Evolutionary conservation across 176 grass and related monocot genomes (phyloP).

Genomic region (Saccharum officinarum): DNA sequence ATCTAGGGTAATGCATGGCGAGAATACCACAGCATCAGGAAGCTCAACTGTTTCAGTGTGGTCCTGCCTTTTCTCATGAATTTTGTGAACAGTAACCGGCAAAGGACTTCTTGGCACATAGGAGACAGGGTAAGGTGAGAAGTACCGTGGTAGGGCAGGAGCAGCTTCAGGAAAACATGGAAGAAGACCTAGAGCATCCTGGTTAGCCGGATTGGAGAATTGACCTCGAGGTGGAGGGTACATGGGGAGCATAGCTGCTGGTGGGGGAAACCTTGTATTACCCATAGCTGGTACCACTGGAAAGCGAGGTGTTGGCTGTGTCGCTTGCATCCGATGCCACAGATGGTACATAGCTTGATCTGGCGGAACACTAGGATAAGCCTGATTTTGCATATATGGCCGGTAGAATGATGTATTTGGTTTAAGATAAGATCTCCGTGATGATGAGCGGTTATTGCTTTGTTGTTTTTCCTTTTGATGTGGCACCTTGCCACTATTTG

Average conservation of each 20-base stretch:
- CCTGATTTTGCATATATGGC: constrained; percentile 48
- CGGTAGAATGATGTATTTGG: constrained; percentile 40
- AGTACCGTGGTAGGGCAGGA: constrained; percentile 32
- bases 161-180: constrained; percentile 41
- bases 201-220: constrained; percentile 17
- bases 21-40: constrained; percentile 30
- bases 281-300: constrained; percentile 22
- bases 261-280: constrained; percentile 45
- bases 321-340: constrained; percentile 56
- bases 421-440: constrained; percentile 41
- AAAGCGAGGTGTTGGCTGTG: constrained; percentile 38
- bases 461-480: constrained; percentile 45
- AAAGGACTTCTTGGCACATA: constrained; percentile 37
- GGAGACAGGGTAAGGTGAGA: constrained; percentile 44
- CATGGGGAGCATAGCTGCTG: constrained; percentile 43
- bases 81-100: constrained; percentile 19
- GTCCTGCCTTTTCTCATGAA: constrained; percentile 34
- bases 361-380: constrained; percentile 38
- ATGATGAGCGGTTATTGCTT: constrained; percentile 22
- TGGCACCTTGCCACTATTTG: constrained; percentile 31
- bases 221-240: constrained; percentile 48
- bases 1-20: constrained; percentile 13
- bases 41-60: constrained; percentile 23
- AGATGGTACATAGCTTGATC: constrained; percentile 64
- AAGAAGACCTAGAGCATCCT: constrained; percentile 40